Base-by-base conservation (phyloP, 345 rosid species). In the Lagerstroemia speciosa region DNA sequence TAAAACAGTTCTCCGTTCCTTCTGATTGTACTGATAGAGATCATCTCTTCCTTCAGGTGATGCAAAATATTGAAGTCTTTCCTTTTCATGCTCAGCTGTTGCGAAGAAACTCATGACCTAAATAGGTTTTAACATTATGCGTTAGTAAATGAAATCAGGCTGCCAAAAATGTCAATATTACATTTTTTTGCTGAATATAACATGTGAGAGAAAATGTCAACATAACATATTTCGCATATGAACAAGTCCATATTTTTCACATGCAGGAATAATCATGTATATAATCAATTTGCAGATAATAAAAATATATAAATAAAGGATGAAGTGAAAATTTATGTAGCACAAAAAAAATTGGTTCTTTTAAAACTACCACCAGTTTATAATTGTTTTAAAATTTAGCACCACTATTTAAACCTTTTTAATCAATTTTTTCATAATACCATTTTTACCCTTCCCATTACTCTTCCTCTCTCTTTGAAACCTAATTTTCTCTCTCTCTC, bases 11-110 rank as follows among this genome's bases (percentile, higher is more conserved):
- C 93, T 86, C 33, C 93, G 77, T 74, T 89, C 97, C 82, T 91
- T 94, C 76, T 87, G 93, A 81, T 94, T 94, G 83, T 94, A 94
- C 68, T 88, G 82, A 83, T 89, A 94, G 37, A 94, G 84, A 80
- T 89, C 99, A 64, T 94, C 96, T 72, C 96, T 79, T 79, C 99
- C 99, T 79, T 94, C 95, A 66, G 97, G 71, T 32, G 97, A 94
- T 52, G 83, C 83, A 78, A 94, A 94, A 80, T 91, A 89, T 71
- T 84, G 84, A 72, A 94, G 95, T 74, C 89, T 89, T 71, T 91
- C 96, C 80, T 75, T 89, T 77, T 94, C 97, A 73, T 87, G 92
- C 72, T 83, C 76, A 40, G 93, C 92, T 76, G 86, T 79, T 33
- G 99, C 93, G 74, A 80, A 91, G 79, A 74, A 88, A 84, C 95